phyloP scores from a whole-genome alignment of 129 eudicot genomes.

The Pittosporum tobira region DNA sequence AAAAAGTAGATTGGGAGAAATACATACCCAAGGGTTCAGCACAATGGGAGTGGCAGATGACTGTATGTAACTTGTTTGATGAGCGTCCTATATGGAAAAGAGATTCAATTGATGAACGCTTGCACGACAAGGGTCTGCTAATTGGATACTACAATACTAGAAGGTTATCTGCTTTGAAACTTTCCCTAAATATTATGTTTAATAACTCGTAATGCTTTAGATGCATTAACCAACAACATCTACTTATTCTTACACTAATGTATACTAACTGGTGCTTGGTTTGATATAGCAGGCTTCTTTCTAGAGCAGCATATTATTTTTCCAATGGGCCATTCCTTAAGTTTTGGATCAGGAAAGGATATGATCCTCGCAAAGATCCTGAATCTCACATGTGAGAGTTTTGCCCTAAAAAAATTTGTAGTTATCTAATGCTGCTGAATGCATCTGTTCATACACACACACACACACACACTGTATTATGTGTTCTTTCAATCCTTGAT shows the following conservation, averaged over 20 bases:
- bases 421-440: no score
- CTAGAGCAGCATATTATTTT: slow-evolving; percentile 72
- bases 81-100: slow-evolving; percentile 86
- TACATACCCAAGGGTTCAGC: slow-evolving; percentile 51
- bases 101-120: slow-evolving; percentile 50
- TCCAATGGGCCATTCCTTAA: slow-evolving; percentile 77
- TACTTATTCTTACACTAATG: neutral
- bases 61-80: slow-evolving; percentile 67
- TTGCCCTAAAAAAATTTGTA: neutral
- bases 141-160: slow-evolving; percentile 30
- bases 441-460: no score
- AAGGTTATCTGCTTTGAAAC: slow-evolving; percentile 30
- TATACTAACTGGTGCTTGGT: slow-evolving; percentile 3
- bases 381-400: slow-evolving; percentile 81
- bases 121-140: slow-evolving; percentile 43
- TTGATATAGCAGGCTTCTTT: slow-evolving; percentile 57
- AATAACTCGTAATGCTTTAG: neutral
- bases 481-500: neutral
- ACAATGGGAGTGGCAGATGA: slow-evolving; percentile 65
- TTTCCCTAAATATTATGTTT: neutral
- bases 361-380: slow-evolving; percentile 95
- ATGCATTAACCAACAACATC: slow-evolving; percentile 2
- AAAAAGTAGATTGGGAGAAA: slow-evolving; percentile 66
- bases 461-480: neutral
- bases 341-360: slow-evolving; percentile 90